Evolutionary conservation across 2,329 filamentous ascomycete genomes (phyloP), one percentile per base, ranked within the genome.

Genomic region (Cladophialophora chaetospira): DNA sequence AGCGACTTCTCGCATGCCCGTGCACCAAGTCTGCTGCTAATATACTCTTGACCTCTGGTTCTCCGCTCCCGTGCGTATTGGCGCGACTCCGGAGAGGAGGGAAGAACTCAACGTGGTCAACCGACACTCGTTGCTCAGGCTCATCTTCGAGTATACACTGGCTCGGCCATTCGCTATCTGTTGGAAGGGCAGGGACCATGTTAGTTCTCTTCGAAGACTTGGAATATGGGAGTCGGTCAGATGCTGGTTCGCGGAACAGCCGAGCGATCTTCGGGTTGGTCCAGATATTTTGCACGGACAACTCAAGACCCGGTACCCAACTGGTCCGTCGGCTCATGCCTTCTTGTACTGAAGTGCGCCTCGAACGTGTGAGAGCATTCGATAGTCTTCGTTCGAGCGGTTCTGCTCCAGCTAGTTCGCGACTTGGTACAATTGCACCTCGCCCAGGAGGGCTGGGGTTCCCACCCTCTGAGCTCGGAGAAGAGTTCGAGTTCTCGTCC

Each of bases 401-500:
- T 17, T 57, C 40, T 36, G 57, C 36, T 35, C 52, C 59, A 21
- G 48, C n/a, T 8, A 62, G 57, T 35, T 29, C n/a, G 5, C 61
- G 52, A 31, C 56, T 42, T 10, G 36, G 48, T 5, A 43, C 25
- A 8, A 38, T 28, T 15, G 48, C 36, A 4, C 49, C 51, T 28
- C 29, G 26, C 9, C 31, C 53, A 44, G n/a, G 26, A 50, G 57
- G 40, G 11, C 33, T 52, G 6, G 55, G 19, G 31, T 44, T 21
- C 9, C 38, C 40, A n/a, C 43, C 54, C 13, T 55, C 48, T 11
- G 53, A 60, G 19, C 35, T 53, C 5, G 47, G 33, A 33, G 47
- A 44, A 11, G 58, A 59, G 17, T 25, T 44, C n/a, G 42, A 49
- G 28, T 62, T 60, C 38, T 61, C 61, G 29, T 63, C 64, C 64